Evolutionary conservation across 1,139 yeast genomes (phyloP).

Genomic region (Taphrina communis): DNA sequence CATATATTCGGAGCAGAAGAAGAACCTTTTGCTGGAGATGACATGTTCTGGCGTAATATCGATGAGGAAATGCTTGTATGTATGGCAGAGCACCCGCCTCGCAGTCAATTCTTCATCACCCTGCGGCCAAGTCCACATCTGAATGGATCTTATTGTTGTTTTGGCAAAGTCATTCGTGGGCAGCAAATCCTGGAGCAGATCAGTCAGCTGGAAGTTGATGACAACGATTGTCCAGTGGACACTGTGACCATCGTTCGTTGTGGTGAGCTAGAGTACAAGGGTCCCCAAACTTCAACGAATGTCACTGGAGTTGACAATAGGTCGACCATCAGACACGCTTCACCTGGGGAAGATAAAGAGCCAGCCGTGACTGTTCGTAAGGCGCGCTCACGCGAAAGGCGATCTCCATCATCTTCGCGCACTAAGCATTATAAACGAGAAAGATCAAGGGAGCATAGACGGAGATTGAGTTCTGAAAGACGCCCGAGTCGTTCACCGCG

Average conservation of each 20-base stretch:
- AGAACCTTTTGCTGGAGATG: constrained; percentile 64
- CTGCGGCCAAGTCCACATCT: constrained; percentile 45
- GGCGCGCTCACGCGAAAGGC: constrained; percentile 1
- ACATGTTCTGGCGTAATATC: constrained; percentile 53
- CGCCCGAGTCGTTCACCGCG: constrained; percentile 2
- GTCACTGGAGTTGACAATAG: neutral
- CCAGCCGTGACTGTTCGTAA: neutral
- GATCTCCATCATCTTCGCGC: neutral
- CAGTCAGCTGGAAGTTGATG: constrained; percentile 58
- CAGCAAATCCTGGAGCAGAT: constrained; percentile 68
- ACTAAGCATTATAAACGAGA: neutral
- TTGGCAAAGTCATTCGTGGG: constrained; percentile 70
- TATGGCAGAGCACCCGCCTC: constrained; percentile 69
- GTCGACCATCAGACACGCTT: neutral
- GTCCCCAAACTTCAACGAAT: constrained; percentile 11
- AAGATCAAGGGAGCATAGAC: neutral
- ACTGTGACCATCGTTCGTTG: constrained; percentile 54
- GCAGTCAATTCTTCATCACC: constrained; percentile 74
- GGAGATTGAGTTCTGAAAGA: neutral
- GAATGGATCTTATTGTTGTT: constrained; percentile 68
- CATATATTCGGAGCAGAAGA: constrained; percentile 51
- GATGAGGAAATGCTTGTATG: constrained; percentile 52
- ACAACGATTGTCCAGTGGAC: constrained; percentile 55
- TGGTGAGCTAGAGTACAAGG: constrained; percentile 57
- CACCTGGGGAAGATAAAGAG: neutral